Evolutionary conservation across 305 asterid genomes (phyloP).

Genomic region (Fraxinus nigra): DNA sequence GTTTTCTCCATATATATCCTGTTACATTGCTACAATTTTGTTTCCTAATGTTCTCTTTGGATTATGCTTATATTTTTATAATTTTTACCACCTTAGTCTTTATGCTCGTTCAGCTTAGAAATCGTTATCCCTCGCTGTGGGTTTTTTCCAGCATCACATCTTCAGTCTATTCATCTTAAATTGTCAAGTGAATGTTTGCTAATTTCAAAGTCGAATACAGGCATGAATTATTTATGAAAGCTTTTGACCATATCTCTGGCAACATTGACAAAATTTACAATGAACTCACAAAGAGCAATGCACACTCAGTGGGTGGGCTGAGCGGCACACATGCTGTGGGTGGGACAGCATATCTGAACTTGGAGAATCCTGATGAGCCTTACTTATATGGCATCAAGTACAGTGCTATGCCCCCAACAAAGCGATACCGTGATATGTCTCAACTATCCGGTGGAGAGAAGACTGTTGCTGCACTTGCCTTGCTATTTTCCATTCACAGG

Average conservation of each 20-base stretch:
- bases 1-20: neutral
- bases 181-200: conserved; percentile 19
- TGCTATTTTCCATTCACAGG: conserved; percentile 96
- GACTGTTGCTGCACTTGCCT: conserved; percentile 98
- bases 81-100: conserved; percentile 6
- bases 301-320: conserved; percentile 55
- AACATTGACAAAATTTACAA: conserved; percentile 72
- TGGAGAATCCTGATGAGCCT: conserved; percentile 88
- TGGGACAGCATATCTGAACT: conserved; percentile 64
- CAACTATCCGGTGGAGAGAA: conserved; percentile 98
- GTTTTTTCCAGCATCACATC: conserved; percentile 6
- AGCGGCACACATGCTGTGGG: conserved; percentile 67
- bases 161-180: neutral
- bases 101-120: conserved; percentile 6
- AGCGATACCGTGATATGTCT: conserved; percentile 94
- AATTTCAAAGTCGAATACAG: conserved; percentile 40
- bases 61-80: conserved; percentile 1
- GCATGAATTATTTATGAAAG: conserved; percentile 75
- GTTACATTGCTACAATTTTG: neutral
- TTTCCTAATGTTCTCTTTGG: conserved; percentile 1
- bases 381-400: conserved; percentile 91
- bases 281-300: conserved; percentile 65
- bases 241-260: conserved; percentile 76
- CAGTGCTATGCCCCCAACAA: conserved; percentile 99
- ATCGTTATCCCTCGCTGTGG: conserved; percentile 2